Evolutionary conservation across 169 alveolate genomes (phyloP), one percentile per base, ranked within the genome.

Genomic region (Amoebophrya sp.): DNA sequence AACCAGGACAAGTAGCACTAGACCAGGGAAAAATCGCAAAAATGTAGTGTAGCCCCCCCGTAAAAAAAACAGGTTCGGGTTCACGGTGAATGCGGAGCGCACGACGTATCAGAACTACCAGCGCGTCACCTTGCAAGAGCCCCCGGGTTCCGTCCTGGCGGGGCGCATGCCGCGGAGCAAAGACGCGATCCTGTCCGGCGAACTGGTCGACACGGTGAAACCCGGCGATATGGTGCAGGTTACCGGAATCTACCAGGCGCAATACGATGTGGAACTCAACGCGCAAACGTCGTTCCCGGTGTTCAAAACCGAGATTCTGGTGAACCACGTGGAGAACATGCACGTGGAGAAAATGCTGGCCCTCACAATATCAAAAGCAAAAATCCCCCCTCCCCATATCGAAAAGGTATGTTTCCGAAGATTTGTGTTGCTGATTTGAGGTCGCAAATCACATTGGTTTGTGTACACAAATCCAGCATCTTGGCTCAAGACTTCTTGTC

Each of bases 191-290:
- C 96, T 99, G 32, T 95, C 97, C 2, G 99, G 99, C 40, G 99
- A 99, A 93, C 94, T 98, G 91, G 99, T 99, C 12, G 99, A 99
- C 95, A 94, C 97, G 39, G 99, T 98, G 39, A 96, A 99, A 35
- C 99, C 99, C 23, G 99, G 99, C 23, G 99, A 99, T 94, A 99
- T 97, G 94, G 98, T 99, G 41, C 98, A 97, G 94, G 95, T 98
- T 0, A 96, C 98, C 40, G 99, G 99, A 40, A 96, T 97, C 40
- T 98, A 96, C 95, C 95, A 97, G 91, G 96, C 98, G 89, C 96
- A 97, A 93, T 98, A 97, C 90, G 99, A 98, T 90, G 95, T 96
- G 33, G 97, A 97, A 54, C 95, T 98, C 89, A 98, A 98, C 95
- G 66, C 66, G 66, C 66, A 47, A 47, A 18, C 7, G 66, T 47